A percentile compares a stretch with the other conserved stretches of the same genome.
These are phyloP conservation scores for Eremochloa ophiuroides DNA, from an alignment of 176 grass and related monocot species.

Conservation along the genomic window DNA sequence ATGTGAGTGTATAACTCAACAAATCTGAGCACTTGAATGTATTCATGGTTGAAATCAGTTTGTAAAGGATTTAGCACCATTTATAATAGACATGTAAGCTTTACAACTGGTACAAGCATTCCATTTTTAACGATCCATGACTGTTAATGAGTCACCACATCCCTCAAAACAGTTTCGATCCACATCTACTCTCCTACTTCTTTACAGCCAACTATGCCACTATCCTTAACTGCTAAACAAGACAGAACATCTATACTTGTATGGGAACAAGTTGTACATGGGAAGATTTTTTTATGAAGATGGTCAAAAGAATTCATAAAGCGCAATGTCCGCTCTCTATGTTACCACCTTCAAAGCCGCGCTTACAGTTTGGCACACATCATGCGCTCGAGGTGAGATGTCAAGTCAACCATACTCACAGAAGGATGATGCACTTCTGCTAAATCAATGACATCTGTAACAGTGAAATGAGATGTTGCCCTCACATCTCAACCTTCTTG, in stretches of 20 bases:
- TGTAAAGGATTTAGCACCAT: not conserved
- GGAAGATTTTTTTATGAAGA: slow-evolving; percentile 9
- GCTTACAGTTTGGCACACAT: not conserved
- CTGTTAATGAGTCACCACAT: slow-evolving; percentile 9
- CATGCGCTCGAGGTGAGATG: not conserved
- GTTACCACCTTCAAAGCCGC: not conserved
- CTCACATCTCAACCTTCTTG: slow-evolving; percentile 17
- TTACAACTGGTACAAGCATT: not conserved
- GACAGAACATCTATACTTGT: slow-evolving; percentile 15
- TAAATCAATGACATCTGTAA: slow-evolving; percentile 3
- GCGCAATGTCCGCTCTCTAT: not conserved
- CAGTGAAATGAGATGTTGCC: not conserved
- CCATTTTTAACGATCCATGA: slow-evolving; percentile 8
- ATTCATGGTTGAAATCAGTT: not conserved
- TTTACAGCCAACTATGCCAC: slow-evolving; percentile 38
- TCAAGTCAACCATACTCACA: slow-evolving; percentile 7
- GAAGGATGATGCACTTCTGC: not conserved
- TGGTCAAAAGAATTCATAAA: slow-evolving; percentile 24
- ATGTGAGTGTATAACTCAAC: not conserved
- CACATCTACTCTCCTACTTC: slow-evolving; percentile 32
- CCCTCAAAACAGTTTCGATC: not conserved
- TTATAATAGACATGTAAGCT: slow-evolving; percentile 8
- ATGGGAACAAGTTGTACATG: not conserved
- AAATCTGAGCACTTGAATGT: not conserved
- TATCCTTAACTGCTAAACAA: not conserved